Evolutionary conservation across 2,329 filamentous ascomycete species (phyloP), one percentile per base, ranked within the genome.

Genomic region (Karstenula rhodostoma): DNA sequence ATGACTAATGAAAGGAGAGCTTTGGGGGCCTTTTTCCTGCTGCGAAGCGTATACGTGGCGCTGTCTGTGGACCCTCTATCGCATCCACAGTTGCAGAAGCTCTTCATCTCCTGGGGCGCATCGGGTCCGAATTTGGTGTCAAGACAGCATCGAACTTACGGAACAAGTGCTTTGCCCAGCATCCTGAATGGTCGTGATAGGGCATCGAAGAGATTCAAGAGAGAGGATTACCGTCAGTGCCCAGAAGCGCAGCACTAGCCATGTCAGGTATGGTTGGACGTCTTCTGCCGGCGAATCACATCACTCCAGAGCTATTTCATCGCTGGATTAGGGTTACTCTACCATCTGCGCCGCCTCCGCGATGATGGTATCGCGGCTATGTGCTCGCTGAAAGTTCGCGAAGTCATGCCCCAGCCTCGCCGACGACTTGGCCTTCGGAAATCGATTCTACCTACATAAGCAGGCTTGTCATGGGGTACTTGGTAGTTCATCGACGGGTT

Each of bases 11-110:
- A 56, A 43, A 56, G 32, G 8, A 43, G 27, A 47, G 27, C 43
- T 22, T 27, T 56, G 29, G 42, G 53, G 25, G 53, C 53, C 42
- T 56, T 56, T 27, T 56, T 56, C 19, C 43, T 56, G 22, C 42
- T 56, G 29, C 42, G 53, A 25, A 40, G 53, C 8, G 23, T 47
- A 35, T 22, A 35, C 19, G 42, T 56, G 12, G 43, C 42, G 19
- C 42, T 47, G 13, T 22, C 53, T 17, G 42, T 56, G 17, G 27
- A 29, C 13, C 25, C 29, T 9, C 53, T 56, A 22, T 25, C 40
- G 15, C 42, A 10, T 8, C 13, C 19, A 19, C 53, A 56, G 12
- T 29, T 13, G 32, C 42, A 19, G 42, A 33, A 23, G 9, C n/a
- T 56, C 22, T 42, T 56, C 15, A 37, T 13, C 42, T 56, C 27